Evolutionary conservation across 176 grass and related monocot genomes (phyloP), one percentile per base, ranked within the genome.

Genomic region (Aegilops tauschii): DNA sequence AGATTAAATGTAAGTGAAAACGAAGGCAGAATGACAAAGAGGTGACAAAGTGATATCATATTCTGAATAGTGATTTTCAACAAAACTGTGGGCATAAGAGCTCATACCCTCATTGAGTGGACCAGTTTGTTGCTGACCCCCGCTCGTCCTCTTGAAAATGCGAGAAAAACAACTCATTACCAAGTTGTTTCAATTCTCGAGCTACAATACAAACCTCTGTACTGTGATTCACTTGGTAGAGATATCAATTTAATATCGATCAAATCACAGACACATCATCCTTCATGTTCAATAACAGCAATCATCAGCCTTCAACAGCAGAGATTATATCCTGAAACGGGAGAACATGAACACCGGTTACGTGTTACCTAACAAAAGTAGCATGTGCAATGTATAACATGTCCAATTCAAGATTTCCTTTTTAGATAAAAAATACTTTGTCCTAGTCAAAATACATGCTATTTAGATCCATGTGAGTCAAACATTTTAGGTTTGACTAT

Each of bases 161-260:
- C 32, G 54, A 91, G 34, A 61, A 83, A 89, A 93, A 86, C 93
- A 95, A 88, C 90, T 88, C 93, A 95, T 94, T 59, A 35, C 42
- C 62, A 56, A 76, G 17, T 37, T 82, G 62, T 42, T 85, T 85
- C n/a, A 78, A 12, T 54, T 70, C 69, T 85, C 47, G 44, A 81
- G 47, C 9, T 28, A 70, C 34, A 2, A 39, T 20, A 75, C 18
- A 80, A 63, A 70, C 36, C 2, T 5, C 10, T 84, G 21, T 76
- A n/a, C 63, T 20, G 45, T 84, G 65, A 13, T 68, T 81, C 70
- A 76, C 47, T 82, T 71, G 77, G 70, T 69, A 77, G n/a, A 70
- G 77, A 91, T 88, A 39, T 14, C 36, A 80, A 18, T 82, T 78
- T 42, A 32, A 74, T 29, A 70, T 39, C 16, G 7, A 77, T 54